phyloP scores from a whole-genome alignment of 2,329 filamentous ascomycete species.

The Sclerotinia spermophila region DNA sequence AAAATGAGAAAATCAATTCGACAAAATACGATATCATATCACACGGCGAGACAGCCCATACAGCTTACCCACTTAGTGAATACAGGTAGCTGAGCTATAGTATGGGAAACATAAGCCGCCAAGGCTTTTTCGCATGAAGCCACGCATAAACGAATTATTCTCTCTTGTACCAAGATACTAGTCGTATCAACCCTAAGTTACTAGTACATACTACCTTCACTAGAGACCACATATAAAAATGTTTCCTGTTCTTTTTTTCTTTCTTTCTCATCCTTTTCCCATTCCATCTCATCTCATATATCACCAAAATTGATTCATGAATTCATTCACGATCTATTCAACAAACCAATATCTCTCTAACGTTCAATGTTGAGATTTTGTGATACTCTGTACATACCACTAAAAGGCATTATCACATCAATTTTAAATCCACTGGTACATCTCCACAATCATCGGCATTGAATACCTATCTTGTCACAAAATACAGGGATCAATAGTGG shows the following conservation, averaged over 20 bases:
- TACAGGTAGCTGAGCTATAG: not conserved
- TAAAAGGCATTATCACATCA: not conserved
- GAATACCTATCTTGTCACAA: constrained; percentile 9
- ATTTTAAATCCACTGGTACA: not conserved
- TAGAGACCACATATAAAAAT: not conserved
- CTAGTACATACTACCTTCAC: not conserved
- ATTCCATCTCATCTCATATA: not conserved
- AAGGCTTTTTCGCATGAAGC: not conserved
- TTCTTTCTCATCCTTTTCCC: not conserved
- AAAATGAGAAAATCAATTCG: not conserved
- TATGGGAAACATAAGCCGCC: not conserved
- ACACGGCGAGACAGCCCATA: no score
- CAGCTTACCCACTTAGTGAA: not conserved
- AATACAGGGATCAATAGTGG: not conserved
- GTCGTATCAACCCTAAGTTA: not conserved
- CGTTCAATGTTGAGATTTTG: not conserved
- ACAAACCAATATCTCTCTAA: not conserved
- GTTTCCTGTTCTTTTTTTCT: no score
- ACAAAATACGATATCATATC: not conserved
- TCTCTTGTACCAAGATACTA: not conserved
- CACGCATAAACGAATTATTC: not conserved
- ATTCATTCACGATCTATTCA: not conserved
- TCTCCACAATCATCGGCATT: constrained; percentile 11
- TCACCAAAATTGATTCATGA: not conserved
- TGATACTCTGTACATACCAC: not conserved